These are phyloP conservation scores for Penicillium atrosanguineum DNA, from an alignment of 495 filamentous ascomycete genomes.

Conservation along the genomic window DNA sequence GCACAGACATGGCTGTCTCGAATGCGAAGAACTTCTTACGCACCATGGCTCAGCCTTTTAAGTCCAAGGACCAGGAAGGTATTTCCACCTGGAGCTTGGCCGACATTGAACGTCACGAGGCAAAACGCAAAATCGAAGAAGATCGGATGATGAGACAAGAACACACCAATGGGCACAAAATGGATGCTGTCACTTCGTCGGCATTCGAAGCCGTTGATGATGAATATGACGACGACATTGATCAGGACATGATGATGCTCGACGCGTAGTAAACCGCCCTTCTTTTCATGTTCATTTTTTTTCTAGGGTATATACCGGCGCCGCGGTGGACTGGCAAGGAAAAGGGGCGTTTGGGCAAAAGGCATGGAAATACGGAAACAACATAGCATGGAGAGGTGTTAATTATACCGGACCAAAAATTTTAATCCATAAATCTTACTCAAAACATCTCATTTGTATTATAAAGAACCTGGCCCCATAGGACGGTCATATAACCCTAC, in stretches of 20 bases:
- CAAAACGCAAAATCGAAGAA: conserved; percentile 69
- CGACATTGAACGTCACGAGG: conserved; percentile 66
- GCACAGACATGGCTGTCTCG: conserved; percentile 92
- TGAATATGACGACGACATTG: conserved; percentile 63
- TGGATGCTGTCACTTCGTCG: conserved; percentile 22
- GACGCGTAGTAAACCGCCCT: conserved; percentile 46
- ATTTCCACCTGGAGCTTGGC: conserved; percentile 85
- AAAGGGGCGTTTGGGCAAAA: not conserved
- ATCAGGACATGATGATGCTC: conserved; percentile 59
- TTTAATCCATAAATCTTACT: not conserved
- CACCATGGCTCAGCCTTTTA: conserved; percentile 88
- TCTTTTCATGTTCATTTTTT: conserved; percentile 3
- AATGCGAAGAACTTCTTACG: conserved; percentile 84
- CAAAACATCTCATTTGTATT: not conserved
- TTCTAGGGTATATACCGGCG: conserved; percentile 5
- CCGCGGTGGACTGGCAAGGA: not conserved
- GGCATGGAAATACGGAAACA: not conserved
- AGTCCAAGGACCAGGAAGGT: conserved; percentile 77
- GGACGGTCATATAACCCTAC: no score
- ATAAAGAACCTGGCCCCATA: not conserved
- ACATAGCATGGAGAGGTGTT: not conserved
- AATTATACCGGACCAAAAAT: not conserved
- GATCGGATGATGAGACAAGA: conserved; percentile 49
- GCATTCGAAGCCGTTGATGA: conserved; percentile 28
- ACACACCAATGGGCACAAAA: conserved; percentile 24